These are phyloP conservation scores for Jaenimonas drosophilae DNA, from an alignment of 208 protist species.

Conservation along the genomic window DNA sequence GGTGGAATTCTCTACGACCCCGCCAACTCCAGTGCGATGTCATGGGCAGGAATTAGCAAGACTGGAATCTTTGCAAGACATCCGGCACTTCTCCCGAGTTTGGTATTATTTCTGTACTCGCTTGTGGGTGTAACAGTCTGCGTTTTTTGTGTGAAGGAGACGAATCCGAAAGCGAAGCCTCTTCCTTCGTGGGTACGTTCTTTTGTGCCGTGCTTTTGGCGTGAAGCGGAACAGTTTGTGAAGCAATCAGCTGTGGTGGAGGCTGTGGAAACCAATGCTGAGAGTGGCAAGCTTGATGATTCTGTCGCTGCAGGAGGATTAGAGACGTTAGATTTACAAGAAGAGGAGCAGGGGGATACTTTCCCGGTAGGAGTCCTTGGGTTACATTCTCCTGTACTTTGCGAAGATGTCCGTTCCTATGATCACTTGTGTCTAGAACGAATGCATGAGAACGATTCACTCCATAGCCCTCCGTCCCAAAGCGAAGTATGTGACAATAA, in stretches of 20 bases:
- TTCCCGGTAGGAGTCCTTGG: no score
- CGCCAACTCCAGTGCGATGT: conserved; percentile 6
- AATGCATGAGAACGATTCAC: no score
- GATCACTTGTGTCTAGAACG: no score
- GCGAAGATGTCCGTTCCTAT: not conserved
- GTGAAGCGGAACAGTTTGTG: conserved; percentile 12
- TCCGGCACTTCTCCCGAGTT: conserved; percentile 35
- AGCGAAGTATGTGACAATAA: no score
- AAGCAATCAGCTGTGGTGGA: conserved; percentile 9
- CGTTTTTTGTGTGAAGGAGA: conserved; percentile 43
- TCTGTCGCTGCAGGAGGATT: conserved; percentile 7
- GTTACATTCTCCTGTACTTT: no score
- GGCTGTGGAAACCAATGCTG: conserved; percentile 8
- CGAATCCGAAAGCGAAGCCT: conserved; percentile 39
- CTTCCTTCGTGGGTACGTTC: conserved; percentile 22
- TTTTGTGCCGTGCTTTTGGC: conserved; percentile 16
- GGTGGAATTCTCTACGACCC: conserved; percentile 66
- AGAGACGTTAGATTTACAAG: no score
- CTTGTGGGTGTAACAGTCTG: conserved; percentile 30
- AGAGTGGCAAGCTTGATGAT: no score
- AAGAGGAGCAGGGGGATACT: not conserved
- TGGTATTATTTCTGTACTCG: conserved; percentile 41
- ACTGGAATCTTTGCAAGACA: conserved; percentile 28
- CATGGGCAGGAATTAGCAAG: conserved; percentile 16
- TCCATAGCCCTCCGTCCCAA: no score